Evolutionary conservation across 106 monocot species (phyloP).

Genomic region (Platanthera zijinensis): DNA sequence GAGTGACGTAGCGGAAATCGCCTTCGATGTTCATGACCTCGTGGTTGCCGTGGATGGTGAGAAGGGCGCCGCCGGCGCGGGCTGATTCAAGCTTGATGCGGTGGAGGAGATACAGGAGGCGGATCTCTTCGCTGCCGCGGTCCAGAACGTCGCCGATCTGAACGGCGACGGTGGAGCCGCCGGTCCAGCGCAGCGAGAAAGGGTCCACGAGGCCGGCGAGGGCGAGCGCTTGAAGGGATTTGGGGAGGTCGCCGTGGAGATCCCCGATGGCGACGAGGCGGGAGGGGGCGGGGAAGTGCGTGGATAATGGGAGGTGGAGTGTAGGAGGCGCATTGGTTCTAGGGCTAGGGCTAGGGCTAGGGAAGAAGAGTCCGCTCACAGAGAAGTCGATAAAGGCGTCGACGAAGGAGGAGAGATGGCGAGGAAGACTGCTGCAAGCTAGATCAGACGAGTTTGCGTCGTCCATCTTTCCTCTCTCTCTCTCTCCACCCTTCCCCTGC

Average conservation of each 20-base stretch:
- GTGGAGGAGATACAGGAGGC: conserved; percentile 70
- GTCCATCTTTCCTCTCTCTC: background rate
- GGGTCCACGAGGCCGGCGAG: conserved; percentile 58
- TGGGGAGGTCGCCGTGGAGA: conserved; percentile 75
- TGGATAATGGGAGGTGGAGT: conserved; percentile 20
- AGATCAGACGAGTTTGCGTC: conserved; percentile 8
- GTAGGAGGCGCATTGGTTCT: conserved; percentile 5
- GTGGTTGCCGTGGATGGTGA: conserved; percentile 76
- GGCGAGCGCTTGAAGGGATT: conserved; percentile 50
- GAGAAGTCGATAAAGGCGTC: conserved; percentile 93
- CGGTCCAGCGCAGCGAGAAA: conserved; percentile 47
- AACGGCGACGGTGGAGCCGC: conserved; percentile 56
- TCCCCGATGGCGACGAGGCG: conserved; percentile 90
- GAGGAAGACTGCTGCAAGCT: conserved; percentile 39
- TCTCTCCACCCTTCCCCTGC: background rate
- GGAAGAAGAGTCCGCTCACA: conserved; percentile 71
- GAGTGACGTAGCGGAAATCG: conserved; percentile 65
- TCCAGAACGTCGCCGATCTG: conserved; percentile 93
- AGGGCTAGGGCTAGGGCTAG: conserved; percentile 13
- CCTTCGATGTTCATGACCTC: conserved; percentile 88
- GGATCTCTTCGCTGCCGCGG: conserved; percentile 83
- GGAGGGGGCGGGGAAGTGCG: conserved; percentile 33
- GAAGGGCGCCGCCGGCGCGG: conserved; percentile 36
- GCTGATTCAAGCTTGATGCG: conserved; percentile 56
- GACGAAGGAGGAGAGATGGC: conserved; percentile 71